These are phyloP conservation scores for Fusarium liriodendri DNA, from an alignment of 2,329 filamentous ascomycete genomes.

Conservation along the genomic window DNA sequence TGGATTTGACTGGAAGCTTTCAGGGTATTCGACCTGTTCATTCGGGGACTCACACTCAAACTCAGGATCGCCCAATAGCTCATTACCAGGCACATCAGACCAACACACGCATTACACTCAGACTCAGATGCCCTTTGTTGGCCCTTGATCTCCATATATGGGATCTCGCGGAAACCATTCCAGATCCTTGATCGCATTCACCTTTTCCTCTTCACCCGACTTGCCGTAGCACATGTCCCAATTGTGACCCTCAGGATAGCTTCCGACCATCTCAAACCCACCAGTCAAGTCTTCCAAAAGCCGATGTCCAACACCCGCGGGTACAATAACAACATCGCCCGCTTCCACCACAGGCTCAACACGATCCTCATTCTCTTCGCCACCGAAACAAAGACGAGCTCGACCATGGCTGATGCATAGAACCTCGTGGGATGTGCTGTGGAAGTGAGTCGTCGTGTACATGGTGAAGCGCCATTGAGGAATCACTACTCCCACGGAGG, in stretches of 20 bases:
- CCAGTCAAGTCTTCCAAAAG: conserved; percentile 66
- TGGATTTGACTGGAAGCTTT: not conserved
- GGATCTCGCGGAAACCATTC: conserved; percentile 34
- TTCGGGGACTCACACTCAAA: not conserved
- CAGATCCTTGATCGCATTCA: conserved; percentile 12
- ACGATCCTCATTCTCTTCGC: conserved; percentile 67
- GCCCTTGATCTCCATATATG: conserved; percentile 29
- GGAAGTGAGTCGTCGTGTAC: conserved; percentile 74
- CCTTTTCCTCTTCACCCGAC: conserved; percentile 51
- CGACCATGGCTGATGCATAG: conserved; percentile 68
- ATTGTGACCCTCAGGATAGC: conserved; percentile 66
- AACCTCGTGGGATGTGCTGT: conserved; percentile 75
- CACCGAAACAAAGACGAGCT: conserved; percentile 74
- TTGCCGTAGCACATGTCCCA: conserved; percentile 82
- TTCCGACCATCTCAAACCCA: conserved; percentile 74
- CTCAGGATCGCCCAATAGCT: not conserved
- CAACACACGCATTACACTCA: not conserved
- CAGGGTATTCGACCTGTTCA: not conserved
- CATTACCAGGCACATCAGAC: not conserved
- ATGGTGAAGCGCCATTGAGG: conserved; percentile 78
- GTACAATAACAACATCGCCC: conserved; percentile 74
- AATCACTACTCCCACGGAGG: conserved; percentile 61
- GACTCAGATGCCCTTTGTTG: not conserved
- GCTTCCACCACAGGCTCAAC: conserved; percentile 66
- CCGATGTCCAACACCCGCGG: conserved; percentile 73